These are phyloP conservation scores for Stevia rebaudiana DNA, from an alignment of 140 eudicot species.

Conservation along the genomic window DNA sequence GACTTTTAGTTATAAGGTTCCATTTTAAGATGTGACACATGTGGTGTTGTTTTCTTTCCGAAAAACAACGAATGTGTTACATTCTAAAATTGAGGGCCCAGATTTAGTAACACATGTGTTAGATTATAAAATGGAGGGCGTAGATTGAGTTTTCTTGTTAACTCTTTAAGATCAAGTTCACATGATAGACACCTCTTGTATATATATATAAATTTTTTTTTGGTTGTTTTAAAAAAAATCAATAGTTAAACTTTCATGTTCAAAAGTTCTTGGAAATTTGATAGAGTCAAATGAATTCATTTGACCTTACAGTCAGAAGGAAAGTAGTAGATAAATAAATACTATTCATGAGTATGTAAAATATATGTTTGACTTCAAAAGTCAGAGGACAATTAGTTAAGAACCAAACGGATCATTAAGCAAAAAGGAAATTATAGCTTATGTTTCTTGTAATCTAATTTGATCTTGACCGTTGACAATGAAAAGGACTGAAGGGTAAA, in stretches of 20 bases:
- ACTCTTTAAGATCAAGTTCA: too few relatives aligned
- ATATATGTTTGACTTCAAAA: conserved; percentile 1
- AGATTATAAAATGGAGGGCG: too few relatives aligned
- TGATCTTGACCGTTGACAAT: neutral
- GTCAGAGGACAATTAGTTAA: neutral
- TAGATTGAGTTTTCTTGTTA: too few relatives aligned
- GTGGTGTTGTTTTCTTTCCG: too few relatives aligned
- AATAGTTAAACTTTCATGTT: conserved; percentile 8
- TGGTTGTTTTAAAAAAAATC: conserved; percentile 27
- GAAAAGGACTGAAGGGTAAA: neutral
- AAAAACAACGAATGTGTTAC: too few relatives aligned
- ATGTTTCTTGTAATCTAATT: neutral
- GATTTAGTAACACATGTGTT: too few relatives aligned
- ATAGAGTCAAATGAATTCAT: neutral
- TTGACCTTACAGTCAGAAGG: neutral
- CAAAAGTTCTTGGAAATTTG: neutral
- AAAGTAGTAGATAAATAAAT: neutral
- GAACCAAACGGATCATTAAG: neutral
- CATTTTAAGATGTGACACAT: too few relatives aligned
- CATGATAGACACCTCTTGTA: too few relatives aligned
- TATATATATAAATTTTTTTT: too few relatives aligned
- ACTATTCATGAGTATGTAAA: neutral
- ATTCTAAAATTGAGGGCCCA: too few relatives aligned
- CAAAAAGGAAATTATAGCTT: neutral
- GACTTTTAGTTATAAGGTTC: too few relatives aligned